These are phyloP conservation scores for Daldinia decipiens DNA, from an alignment of 495 filamentous ascomycete species.

Conservation along the genomic window DNA sequence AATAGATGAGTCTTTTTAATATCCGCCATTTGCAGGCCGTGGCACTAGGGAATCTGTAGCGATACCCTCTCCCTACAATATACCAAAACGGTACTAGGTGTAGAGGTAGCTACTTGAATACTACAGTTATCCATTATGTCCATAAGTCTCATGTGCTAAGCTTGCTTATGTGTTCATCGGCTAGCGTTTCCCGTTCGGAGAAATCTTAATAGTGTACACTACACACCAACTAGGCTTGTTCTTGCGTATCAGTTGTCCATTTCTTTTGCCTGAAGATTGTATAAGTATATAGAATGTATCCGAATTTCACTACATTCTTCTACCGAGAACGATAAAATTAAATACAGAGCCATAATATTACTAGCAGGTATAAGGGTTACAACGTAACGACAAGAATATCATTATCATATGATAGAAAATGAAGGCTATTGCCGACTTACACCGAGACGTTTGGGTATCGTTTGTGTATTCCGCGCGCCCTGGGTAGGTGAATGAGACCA, in stretches of 20 bases:
- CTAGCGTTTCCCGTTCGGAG: too few species aligned
- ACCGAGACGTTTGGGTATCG: neutral
- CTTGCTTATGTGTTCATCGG: neutral
- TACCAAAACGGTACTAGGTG: neutral
- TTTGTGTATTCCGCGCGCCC: neutral
- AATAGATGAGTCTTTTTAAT: constrained; percentile 11
- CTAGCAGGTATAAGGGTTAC: too few species aligned
- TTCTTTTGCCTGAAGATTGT: too few species aligned
- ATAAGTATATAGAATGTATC: too few species aligned
- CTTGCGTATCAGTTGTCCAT: neutral
- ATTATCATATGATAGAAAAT: neutral
- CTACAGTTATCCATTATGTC: neutral
- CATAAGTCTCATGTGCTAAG: neutral
- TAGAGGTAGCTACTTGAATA: neutral
- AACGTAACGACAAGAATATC: too few species aligned
- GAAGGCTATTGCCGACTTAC: neutral
- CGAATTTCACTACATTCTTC: too few species aligned
- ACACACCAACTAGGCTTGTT: too few species aligned
- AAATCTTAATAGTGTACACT: too few species aligned
- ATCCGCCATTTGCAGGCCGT: neutral
- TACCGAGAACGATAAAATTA: too few species aligned
- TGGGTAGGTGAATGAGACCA: neutral
- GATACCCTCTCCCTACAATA: neutral
- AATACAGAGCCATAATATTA: too few species aligned
- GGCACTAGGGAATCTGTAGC: neutral